Base-by-base conservation (phyloP, 371 early-diverging fungal genomes). In the Syncephalastrum sp. region DNA sequence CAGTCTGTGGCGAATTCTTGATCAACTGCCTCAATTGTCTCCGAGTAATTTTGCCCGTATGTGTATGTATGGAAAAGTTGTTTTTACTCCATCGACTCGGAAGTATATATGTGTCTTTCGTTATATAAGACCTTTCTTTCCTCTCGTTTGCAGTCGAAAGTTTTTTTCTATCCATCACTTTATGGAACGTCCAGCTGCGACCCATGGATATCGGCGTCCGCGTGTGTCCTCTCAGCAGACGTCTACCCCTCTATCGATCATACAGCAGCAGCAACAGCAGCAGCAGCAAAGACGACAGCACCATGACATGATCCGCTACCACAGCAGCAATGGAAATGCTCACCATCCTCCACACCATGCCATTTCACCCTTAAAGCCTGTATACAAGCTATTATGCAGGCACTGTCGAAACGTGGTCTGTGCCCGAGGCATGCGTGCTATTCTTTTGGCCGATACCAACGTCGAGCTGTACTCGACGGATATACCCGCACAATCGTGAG, bases 391-490 rank as follows among this genome's bases (percentile, higher is more conserved):
- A 10, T 54, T 54, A 10, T 77, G 77, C 47, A 65, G 59, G 47
- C 68, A 77, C 54, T 77, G 77, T 38, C 53, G 60, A n/a, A 67
- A 50, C 5, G 54, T 53, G 15, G 85, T 93, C 21, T 91, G 92
- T 62, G 74, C 84, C 48, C 82, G 92, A 2, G 92, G 92, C 1
- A 92, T 91, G 92, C 87, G 90, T 74, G 96, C 96, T 4, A 87
- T 96, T 53, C 69, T 97, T 53, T 70, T 97, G 10, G 95, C 96
- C 0, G 95, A 97, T 69, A 89, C 88, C 53, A 82, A 87, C 16
- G 84, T 95, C 42, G 90, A 91, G 62, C 73, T 92, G 21, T 91
- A 79, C 54, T 92, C 93, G 6, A 96, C 97, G 1, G 96, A 96
- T 63, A 81, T 83, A 38, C 94, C 96, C 5, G 92, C 94, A 1